phyloP scores from a whole-genome alignment of 257 asterid species.

The Solanum dulcamara region DNA sequence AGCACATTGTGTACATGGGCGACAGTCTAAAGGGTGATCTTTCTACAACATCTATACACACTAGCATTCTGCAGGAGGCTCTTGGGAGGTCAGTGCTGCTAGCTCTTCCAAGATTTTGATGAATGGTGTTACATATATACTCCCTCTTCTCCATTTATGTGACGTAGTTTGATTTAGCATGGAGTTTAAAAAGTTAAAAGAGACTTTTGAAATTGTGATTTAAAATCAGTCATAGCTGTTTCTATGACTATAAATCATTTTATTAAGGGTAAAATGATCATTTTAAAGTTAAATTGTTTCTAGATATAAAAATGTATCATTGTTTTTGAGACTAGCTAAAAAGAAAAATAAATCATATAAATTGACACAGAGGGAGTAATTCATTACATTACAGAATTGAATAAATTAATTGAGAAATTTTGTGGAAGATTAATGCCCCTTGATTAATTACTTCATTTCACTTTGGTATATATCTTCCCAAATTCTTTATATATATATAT shows the following conservation, averaged over 20 bases:
- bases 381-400: too few species aligned
- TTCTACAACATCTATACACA: conserved; percentile 24
- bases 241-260: too few species aligned
- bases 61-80: conserved; percentile 34
- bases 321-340: too few species aligned
- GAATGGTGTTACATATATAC: background rate
- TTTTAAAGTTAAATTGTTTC: too few species aligned
- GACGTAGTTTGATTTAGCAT: background rate
- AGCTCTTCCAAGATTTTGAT: background rate
- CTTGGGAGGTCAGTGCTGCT: conserved; percentile 26
- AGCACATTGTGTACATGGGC: conserved; percentile 51
- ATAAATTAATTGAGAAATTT: too few species aligned
- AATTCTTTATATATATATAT: background rate
- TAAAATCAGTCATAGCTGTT: background rate
- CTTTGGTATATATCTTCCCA: background rate
- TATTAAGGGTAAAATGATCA: too few species aligned
- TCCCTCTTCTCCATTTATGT: rapidly evolving
- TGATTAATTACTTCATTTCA: background rate
- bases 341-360: too few species aligned
- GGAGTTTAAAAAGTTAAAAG: too few species aligned
- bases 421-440: too few species aligned
- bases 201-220: background rate
- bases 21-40: conserved; percentile 29
- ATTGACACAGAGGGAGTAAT: too few species aligned
- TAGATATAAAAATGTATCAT: too few species aligned